Conservation (phyloP, 2,329 filamentous ascomycete species). For the Whalleya microplaca region DNA sequence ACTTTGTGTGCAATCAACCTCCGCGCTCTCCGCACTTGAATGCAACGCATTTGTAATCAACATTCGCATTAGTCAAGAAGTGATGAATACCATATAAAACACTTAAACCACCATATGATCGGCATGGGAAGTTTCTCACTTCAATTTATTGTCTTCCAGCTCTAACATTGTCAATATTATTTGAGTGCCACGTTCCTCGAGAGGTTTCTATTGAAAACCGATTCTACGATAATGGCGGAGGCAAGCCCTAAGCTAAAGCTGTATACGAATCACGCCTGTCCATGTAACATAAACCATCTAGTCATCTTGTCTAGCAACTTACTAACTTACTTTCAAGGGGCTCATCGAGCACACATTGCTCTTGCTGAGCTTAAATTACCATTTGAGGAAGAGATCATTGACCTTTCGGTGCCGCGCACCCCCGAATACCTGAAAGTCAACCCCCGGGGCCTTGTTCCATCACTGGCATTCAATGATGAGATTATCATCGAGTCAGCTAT, state of each 20-base stretch:
- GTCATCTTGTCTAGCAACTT: background rate
- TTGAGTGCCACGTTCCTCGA: background rate
- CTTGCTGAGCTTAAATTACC: constrained; percentile 67
- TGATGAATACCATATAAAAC: too few species aligned
- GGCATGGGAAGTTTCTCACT: too few species aligned
- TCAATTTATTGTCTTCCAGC: background rate
- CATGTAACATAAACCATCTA: constrained; percentile 26
- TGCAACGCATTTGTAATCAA: too few species aligned
- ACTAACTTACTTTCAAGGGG: constrained; percentile 46
- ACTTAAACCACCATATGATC: too few species aligned
- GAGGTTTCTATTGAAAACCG: background rate
- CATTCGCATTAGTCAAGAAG: too few species aligned
- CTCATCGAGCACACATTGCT: constrained; percentile 75
- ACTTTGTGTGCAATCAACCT: too few species aligned
- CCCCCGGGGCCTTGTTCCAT: constrained; percentile 77
- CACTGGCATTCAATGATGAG: constrained; percentile 66
- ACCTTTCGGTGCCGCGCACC: constrained; percentile 69
- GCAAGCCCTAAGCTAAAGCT: constrained; percentile 31
- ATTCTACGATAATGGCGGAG: constrained; percentile 22
- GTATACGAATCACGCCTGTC: constrained; percentile 36
- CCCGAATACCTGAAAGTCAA: constrained; percentile 78
- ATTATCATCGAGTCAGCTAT: constrained; percentile 76
- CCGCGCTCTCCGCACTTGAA: too few species aligned
- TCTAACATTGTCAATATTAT: background rate
- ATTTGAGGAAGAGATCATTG: constrained; percentile 74